Evolutionary conservation across 2,329 filamentous ascomycete species (phyloP).

Genomic region (Cladorrhinum sp.): DNA sequence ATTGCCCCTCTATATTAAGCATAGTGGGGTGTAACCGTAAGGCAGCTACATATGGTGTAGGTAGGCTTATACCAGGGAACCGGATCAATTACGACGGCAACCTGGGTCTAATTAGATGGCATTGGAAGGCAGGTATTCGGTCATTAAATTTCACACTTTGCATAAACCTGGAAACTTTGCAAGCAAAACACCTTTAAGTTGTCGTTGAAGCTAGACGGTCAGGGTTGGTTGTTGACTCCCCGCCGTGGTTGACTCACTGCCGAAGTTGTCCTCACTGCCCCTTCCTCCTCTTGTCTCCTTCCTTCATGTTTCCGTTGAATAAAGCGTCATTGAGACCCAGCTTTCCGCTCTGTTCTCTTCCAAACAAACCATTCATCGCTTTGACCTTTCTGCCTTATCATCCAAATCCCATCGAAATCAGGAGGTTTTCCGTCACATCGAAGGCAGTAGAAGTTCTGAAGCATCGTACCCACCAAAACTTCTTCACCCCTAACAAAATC

Average conservation of each 20-base stretch:
- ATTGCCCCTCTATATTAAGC: slow-evolving; percentile 6
- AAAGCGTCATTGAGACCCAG: background rate
- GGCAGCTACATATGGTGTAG: no score
- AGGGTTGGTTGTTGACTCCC: slow-evolving; percentile 11
- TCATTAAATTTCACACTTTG: no score
- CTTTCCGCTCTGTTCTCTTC: background rate
- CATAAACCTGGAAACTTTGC: no score
- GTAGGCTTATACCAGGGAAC: no score
- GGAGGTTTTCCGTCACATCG: background rate
- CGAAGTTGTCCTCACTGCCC: background rate
- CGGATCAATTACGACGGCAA: background rate
- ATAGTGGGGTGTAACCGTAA: slow-evolving; percentile 16
- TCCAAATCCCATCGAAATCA: background rate
- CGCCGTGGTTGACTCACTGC: slow-evolving; percentile 5
- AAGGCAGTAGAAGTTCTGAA: background rate
- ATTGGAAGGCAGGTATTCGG: no score
- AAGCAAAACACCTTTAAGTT: background rate
- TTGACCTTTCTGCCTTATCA: background rate
- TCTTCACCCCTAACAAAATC: slow-evolving; percentile 8
- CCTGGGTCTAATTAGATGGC: no score
- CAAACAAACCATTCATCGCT: background rate
- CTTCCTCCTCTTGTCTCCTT: background rate
- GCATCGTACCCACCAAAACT: slow-evolving; percentile 17
- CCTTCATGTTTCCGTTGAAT: background rate
- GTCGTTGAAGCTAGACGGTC: background rate